Conservation (phyloP, 2,329 filamentous ascomycete genomes). For the Microcyclospora tardicrescens region DNA sequence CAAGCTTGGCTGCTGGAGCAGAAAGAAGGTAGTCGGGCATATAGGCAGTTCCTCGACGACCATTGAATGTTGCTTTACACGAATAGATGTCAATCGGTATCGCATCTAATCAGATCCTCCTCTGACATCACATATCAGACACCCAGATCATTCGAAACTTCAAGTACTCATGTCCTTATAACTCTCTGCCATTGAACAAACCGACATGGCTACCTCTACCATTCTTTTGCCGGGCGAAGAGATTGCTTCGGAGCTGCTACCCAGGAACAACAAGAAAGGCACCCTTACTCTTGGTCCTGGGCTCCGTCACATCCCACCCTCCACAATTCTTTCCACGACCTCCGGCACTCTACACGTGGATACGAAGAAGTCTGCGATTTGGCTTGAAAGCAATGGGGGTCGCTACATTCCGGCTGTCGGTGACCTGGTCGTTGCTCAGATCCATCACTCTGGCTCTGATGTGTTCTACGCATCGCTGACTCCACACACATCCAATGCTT, state of each 20-base stretch:
- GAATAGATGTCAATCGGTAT: no score
- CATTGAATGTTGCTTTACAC: no score
- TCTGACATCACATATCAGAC: no score
- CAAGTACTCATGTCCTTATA: no score
- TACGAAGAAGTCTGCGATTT: conserved; percentile 61
- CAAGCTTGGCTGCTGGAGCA: no score
- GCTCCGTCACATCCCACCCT: conserved; percentile 67
- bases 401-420: conserved; percentile 68
- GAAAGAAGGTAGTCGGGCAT: no score
- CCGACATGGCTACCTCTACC: conserved; percentile 15
- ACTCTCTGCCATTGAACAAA: not conserved
- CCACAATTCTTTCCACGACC: conserved; percentile 55
- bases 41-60: no score
- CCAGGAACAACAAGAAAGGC: conserved; percentile 42
- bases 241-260: conserved; percentile 53
- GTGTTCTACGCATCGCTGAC: conserved; percentile 69
- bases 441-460: conserved; percentile 63
- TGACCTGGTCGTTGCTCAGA: conserved; percentile 79
- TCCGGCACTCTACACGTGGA: conserved; percentile 56
- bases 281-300: conserved; percentile 74
- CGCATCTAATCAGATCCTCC: no score
- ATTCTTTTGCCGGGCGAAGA: conserved; percentile 73
- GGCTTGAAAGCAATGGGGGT: conserved; percentile 56
- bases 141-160: no score
- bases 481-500: conserved; percentile 46